Evolutionary conservation across 257 asterid genomes (phyloP).

Genomic region (Capsicum chinense): DNA sequence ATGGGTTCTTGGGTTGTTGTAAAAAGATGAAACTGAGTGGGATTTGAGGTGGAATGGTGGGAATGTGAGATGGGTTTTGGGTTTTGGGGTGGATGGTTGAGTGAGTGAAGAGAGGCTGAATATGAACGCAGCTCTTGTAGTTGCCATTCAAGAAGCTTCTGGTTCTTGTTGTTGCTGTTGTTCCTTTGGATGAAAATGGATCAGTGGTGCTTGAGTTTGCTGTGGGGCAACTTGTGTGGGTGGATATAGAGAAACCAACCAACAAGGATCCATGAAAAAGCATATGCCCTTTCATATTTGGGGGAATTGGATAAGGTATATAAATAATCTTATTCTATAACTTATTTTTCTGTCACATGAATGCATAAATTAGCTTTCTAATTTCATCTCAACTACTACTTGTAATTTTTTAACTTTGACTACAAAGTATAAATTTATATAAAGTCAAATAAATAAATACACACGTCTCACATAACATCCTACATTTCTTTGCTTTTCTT

Average conservation of each 20-base stretch:
- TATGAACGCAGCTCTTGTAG: slow-evolving; percentile 58
- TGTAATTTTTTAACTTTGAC: no score
- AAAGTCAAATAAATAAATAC: no score
- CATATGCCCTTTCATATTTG: slow-evolving; percentile 29
- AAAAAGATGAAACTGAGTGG: slow-evolving; percentile 41
- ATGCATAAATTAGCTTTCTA: no score
- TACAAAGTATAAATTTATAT: no score
- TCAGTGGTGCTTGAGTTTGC: neutral
- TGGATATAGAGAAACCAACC: slow-evolving; percentile 29
- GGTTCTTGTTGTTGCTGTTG: neutral
- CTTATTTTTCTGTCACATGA: no score
- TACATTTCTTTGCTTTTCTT: no score
- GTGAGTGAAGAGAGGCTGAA: slow-evolving; percentile 51
- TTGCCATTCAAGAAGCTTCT: slow-evolving; percentile 49
- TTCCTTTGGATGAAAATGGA: slow-evolving; percentile 4
- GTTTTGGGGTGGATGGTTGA: slow-evolving; percentile 39
- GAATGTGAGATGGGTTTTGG: slow-evolving; percentile 44
- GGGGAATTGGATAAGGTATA: slow-evolving; percentile 29
- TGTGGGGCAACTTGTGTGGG: slow-evolving; percentile 14
- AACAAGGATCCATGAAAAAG: slow-evolving; percentile 32
- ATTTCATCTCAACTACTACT: no score
- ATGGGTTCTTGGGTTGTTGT: slow-evolving; percentile 32
- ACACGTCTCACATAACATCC: no score
- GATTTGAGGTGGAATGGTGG: slow-evolving; percentile 42
- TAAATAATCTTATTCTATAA: no score